Conservation (phyloP, 192 early-diverging fungal genomes). For the Dimargaris verticillata region DNA sequence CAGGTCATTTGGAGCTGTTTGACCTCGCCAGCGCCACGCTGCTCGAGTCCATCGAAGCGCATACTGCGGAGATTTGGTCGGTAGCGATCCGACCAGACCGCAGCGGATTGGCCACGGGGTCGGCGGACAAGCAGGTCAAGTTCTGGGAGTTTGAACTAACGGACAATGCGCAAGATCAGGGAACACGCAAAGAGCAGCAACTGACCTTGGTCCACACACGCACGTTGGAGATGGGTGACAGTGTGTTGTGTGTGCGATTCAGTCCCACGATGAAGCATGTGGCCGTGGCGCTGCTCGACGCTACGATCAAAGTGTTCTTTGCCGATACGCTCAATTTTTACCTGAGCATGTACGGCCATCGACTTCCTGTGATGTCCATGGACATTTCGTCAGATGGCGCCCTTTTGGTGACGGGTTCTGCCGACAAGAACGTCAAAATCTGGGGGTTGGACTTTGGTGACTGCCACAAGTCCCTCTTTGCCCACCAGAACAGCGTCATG, state of each 20-base stretch:
- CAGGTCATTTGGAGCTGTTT: conserved; percentile 77
- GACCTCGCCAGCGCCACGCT: conserved; percentile 71
- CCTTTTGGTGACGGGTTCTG: conserved; percentile 83
- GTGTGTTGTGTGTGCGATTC: conserved; percentile 70
- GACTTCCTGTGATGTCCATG: conserved; percentile 93
- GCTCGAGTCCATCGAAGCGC: conserved; percentile 78
- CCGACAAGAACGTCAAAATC: conserved; percentile 95
- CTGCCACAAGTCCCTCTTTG: conserved; percentile 86
- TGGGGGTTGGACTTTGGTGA: conserved; percentile 99
- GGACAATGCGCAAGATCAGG: conserved; percentile 20
- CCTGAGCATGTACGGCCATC: conserved; percentile 93
- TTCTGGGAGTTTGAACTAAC: conserved; percentile 92
- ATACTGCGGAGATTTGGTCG: conserved; percentile 69
- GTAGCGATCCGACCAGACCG: conserved; percentile 73
- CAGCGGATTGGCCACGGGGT: conserved; percentile 77
- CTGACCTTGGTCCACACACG: conserved; percentile 71
- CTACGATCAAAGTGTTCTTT: conserved; percentile 94
- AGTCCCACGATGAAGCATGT: conserved; percentile 75
- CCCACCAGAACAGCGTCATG: conserved; percentile 88
- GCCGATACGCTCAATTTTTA: conserved; percentile 93
- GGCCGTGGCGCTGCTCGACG: conserved; percentile 81
- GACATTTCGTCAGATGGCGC: conserved; percentile 92
- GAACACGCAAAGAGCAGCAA: conserved; percentile 24
- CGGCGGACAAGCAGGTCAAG: conserved; percentile 89
- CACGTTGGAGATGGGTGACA: conserved; percentile 88